Base-by-base conservation (phyloP, 495 filamentous ascomycete species). In the Margaritispora aquatica region DNA sequence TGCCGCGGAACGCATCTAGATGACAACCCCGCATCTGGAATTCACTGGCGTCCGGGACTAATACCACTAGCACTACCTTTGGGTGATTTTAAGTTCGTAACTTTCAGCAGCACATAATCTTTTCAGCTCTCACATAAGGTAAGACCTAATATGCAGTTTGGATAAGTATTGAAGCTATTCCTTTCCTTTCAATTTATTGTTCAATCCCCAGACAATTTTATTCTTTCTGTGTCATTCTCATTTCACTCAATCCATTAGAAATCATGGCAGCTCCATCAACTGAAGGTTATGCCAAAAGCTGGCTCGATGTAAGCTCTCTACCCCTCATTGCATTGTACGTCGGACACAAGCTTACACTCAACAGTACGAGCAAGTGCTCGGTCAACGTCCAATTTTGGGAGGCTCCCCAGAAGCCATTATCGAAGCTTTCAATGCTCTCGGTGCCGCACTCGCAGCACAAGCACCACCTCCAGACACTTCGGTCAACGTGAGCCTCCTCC, bases 231-330 rank as follows among this genome's bases (percentile, higher is more conserved):
- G n/a, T n/a, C n/a, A n/a, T n/a, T n/a, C n/a, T n/a, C n/a, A n/a
- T n/a, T n/a, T n/a, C n/a, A n/a, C n/a, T n/a, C n/a, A n/a, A n/a
- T n/a, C n/a, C n/a, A n/a, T n/a, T n/a, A n/a, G n/a, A n/a, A n/a
- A 56, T 47, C 2, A 50, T 51, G 55, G 24, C 55, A 34, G 41
- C 23, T 31, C 44, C 55, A 2, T 52, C 49, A 9, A 59, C 57
- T 20, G 57, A 59, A n/a, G 48, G 29, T 13, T 59, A 52, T 29
- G 23, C 48, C n/a, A 15, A 19, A 59, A 49, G 36, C 31, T 54
- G 58, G 58, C 58, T 60, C 34, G 51, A 60, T n/a, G 58, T 55
- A 55, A 48, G 8, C 2, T 50, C 26, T 36, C 17, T 47, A 26
- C 21, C 22, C 19, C 27, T 49, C 26, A 27, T 27, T 27, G 15